These are phyloP conservation scores for Themeda triandra DNA, from an alignment of 176 grass and related monocot species.

Conservation along the genomic window DNA sequence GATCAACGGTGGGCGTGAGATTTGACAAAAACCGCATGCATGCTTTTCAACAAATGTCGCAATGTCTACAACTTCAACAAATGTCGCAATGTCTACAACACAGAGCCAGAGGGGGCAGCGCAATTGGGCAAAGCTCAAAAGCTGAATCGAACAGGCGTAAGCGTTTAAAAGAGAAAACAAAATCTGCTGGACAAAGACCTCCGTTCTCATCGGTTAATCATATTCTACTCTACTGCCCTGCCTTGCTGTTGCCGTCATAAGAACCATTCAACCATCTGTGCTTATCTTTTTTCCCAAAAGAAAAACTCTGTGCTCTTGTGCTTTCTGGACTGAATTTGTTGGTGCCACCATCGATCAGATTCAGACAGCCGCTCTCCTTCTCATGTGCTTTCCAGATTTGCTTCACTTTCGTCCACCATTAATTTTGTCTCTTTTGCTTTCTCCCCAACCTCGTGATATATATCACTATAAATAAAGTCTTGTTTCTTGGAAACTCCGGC, in stretches of 20 bases:
- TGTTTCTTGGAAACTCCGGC: background rate
- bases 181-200: background rate
- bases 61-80: too few relatives aligned
- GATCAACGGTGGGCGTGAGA: too few relatives aligned
- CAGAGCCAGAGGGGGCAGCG: too few relatives aligned
- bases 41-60: too few relatives aligned
- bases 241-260: background rate
- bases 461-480: background rate
- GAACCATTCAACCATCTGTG: background rate
- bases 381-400: background rate
- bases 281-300: too few relatives aligned
- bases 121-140: background rate
- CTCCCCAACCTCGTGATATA: background rate
- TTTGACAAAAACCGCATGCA: too few relatives aligned
- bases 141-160: background rate
- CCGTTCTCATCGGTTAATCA: background rate
- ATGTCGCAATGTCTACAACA: too few relatives aligned
- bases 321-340: conserved; percentile 8
- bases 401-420: background rate
- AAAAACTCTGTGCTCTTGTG: background rate
- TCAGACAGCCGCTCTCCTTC: background rate
- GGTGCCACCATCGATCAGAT: background rate
- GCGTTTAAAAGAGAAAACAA: background rate
- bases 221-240: background rate
- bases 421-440: too few relatives aligned